Evolutionary conservation across 805 yeast genomes (phyloP).

Genomic region (Sugiyamaella qingdaonensis): DNA sequence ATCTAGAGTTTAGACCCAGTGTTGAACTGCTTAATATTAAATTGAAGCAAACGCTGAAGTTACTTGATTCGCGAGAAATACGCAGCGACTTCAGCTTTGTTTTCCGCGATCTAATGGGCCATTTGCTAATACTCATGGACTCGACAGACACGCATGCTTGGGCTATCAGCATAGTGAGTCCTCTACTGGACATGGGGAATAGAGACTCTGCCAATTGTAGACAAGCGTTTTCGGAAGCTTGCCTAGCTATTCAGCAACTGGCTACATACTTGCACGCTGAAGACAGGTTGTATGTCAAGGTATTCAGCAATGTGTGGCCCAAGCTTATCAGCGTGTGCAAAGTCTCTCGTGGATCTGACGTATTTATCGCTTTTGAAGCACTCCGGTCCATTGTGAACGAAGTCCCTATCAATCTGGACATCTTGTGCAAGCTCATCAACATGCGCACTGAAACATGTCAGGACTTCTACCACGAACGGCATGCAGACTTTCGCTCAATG

Average conservation of each 20-base stretch:
- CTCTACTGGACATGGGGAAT: slow-evolving; percentile 10
- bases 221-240: slow-evolving; percentile 16
- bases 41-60: slow-evolving; percentile 9
- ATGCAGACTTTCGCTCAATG: slow-evolving; percentile 13
- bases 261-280: slow-evolving; percentile 5
- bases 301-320: slow-evolving; percentile 23
- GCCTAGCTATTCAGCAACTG: slow-evolving; percentile 1
- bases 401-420: background rate
- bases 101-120: slow-evolving; percentile 21
- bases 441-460: slow-evolving; percentile 12
- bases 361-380: slow-evolving; percentile 9
- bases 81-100: slow-evolving; percentile 14
- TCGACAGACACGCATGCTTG: slow-evolving; percentile 11
- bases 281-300: background rate
- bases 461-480: slow-evolving; percentile 8
- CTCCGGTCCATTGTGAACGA: background rate
- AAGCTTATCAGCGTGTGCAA: slow-evolving; percentile 19
- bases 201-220: background rate
- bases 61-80: slow-evolving; percentile 1
- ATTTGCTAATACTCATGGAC: slow-evolving; percentile 12
- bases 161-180: slow-evolving; percentile 13
- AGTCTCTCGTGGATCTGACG: background rate
- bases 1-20: slow-evolving; percentile 12
- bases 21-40: slow-evolving; percentile 12
- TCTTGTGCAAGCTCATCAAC: slow-evolving; percentile 18